phyloP scores from a whole-genome alignment of 108 stramenopile species.

The Cyclotella kingstonii region DNA sequence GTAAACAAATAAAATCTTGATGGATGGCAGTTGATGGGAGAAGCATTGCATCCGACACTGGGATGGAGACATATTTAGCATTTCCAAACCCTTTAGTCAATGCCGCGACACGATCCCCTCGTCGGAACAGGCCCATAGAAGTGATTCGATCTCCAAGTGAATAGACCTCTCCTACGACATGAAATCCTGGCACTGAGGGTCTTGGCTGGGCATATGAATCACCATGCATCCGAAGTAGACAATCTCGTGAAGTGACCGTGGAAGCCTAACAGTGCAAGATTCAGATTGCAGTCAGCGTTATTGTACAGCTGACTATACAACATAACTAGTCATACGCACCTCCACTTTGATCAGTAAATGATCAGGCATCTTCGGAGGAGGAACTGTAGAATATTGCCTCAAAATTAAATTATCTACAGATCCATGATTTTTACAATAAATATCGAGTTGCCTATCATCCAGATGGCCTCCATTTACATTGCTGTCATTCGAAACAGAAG shows the following conservation, averaged over 20 bases:
- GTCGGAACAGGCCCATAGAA: slow-evolving; percentile 5
- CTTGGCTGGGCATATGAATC: slow-evolving; percentile 15
- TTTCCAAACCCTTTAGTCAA: slow-evolving; percentile 61
- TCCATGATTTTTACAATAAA: slow-evolving; percentile 24
- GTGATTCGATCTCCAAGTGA: slow-evolving; percentile 27
- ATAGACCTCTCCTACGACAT: slow-evolving; percentile 52
- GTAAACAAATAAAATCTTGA: slow-evolving; percentile 52
- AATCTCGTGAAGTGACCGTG: slow-evolving; percentile 61
- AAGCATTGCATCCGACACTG: slow-evolving; percentile 46
- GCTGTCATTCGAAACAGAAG: background rate
- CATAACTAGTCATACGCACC: slow-evolving; percentile 24
- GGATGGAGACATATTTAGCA: slow-evolving; percentile 54
- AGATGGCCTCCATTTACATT: background rate
- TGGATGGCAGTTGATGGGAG: slow-evolving; percentile 47
- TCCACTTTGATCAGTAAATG: slow-evolving; percentile 56
- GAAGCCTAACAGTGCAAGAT: slow-evolving; percentile 43
- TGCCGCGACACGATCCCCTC: slow-evolving; percentile 65
- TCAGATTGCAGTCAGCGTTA: background rate
- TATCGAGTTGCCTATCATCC: slow-evolving; percentile 20
- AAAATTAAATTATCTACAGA: slow-evolving; percentile 16
- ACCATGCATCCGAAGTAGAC: slow-evolving; percentile 43
- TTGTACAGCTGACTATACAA: background rate
- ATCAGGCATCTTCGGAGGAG: slow-evolving; percentile 18
- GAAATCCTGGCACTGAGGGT: slow-evolving; percentile 58
- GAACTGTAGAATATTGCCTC: slow-evolving; percentile 24